phyloP scores from a whole-genome alignment of 345 rosid species.

The Salix exigua region DNA sequence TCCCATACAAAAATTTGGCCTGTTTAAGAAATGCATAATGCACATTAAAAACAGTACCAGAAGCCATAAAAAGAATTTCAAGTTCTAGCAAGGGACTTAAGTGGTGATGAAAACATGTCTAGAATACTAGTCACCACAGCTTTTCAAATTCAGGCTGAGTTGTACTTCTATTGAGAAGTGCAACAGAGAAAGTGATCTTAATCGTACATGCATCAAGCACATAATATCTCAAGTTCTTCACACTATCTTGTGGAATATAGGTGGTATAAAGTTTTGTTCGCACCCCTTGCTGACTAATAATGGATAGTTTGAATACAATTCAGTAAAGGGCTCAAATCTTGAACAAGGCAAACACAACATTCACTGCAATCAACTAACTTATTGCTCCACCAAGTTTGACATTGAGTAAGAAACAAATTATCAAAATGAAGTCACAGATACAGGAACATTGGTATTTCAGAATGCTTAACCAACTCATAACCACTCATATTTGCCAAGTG shows the following conservation, averaged over 20 bases:
- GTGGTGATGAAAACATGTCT: background rate
- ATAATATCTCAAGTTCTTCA: background rate
- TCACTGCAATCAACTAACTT: background rate
- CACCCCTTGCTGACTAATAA: background rate
- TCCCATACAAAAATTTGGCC: conserved; percentile 94
- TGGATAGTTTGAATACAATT: background rate
- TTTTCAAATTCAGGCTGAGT: background rate
- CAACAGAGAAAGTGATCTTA: background rate
- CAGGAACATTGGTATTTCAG: background rate
- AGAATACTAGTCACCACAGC: background rate
- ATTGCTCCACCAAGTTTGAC: background rate
- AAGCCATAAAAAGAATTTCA: background rate
- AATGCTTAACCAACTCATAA: background rate
- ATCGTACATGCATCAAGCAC: background rate
- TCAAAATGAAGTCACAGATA: background rate
- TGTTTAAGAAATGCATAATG: conserved; percentile 32
- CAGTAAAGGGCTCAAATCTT: background rate
- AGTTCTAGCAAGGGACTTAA: background rate
- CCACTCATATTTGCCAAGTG: background rate
- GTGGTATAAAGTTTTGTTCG: background rate
- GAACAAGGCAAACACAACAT: background rate
- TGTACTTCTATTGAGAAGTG: background rate
- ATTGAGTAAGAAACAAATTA: background rate
- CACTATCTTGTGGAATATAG: background rate
- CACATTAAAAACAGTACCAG: background rate